Evolutionary conservation across 768 basidiomycete species (phyloP), one percentile per base, ranked within the genome.

Genomic region (Russula virescens): DNA sequence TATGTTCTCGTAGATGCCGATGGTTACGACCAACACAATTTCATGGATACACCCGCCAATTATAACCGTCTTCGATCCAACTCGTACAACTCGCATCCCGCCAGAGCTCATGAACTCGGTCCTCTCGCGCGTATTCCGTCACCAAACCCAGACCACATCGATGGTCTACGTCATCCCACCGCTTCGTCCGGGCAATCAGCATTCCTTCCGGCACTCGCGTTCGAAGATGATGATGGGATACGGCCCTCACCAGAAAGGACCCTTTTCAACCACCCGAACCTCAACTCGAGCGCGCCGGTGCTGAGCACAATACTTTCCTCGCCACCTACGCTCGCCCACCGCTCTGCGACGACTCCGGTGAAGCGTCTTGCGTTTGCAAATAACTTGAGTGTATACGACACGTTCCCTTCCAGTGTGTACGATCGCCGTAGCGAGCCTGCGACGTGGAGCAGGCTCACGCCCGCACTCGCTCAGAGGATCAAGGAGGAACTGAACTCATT

Each of bases 401-500:
- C 96, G n/a, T 98, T 97, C 79, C 85, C 92, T 49, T 75, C 91
- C 23, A 79, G 83, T 35, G 88, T 93, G 64, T 99, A 99, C 76
- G 96, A 99, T 76, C 81, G 97, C 57, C 80, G 94, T 69, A 94
- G 92, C 68, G 96, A 98, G 75, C 94, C 93, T 23, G 95, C 94
- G 51, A 98, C 96, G 28, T 98, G 94, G 87, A 98, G 95, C 76
- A 83, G 91, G 45, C 76, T 99, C 70, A 99, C 97, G 56, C 97
- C 96, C 48, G 86, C 89, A 61, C 78, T 98, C 70, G 96, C 96
- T 45, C 93, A 98, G 79, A 82, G 88, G 69, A 98, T 99, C 75
- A 99, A 99, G 81, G 94, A 96, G 77, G 93, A 96, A 76, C 79
- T 99, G 56, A 99, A 99, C 76, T 93, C 92, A 60, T 98, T 91